A percentile compares a stretch with the other conserved stretches of the same genome.
phyloP scores from a whole-genome alignment of 1,284 basidiomycete genomes.

The Ustilago curta region DNA sequence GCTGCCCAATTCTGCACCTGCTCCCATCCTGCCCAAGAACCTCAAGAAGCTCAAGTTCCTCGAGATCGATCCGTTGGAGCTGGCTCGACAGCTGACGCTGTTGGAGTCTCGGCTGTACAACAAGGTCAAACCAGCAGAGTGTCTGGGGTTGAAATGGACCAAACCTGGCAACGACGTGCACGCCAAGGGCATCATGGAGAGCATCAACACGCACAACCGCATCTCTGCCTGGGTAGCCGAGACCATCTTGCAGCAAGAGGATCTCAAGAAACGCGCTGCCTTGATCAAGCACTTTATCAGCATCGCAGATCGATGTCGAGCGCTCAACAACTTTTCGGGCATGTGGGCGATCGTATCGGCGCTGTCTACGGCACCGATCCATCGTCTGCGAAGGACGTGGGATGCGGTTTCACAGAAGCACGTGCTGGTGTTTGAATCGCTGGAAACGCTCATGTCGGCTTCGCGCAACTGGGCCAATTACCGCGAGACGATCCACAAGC shows the following conservation, averaged over 20 bases:
- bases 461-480: slow-evolving; percentile 95
- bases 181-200: slow-evolving; percentile 84
- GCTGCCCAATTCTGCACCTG: slow-evolving; percentile 69
- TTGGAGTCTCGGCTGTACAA: slow-evolving; percentile 90
- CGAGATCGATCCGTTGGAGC: slow-evolving; percentile 90
- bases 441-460: slow-evolving; percentile 87
- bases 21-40: slow-evolving; percentile 80
- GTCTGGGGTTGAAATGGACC: slow-evolving; percentile 75
- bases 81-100: slow-evolving; percentile 93
- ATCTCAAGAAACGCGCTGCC: slow-evolving; percentile 83
- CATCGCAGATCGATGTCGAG: slow-evolving; percentile 90
- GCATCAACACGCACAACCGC: slow-evolving; percentile 91
- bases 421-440: slow-evolving; percentile 72
- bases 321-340: slow-evolving; percentile 91
- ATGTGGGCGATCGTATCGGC: slow-evolving; percentile 96
- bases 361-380: slow-evolving; percentile 91
- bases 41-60: slow-evolving; percentile 82
- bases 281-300: slow-evolving; percentile 91
- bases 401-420: slow-evolving; percentile 80
- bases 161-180: slow-evolving; percentile 43
- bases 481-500: slow-evolving; percentile 83
- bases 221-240: slow-evolving; percentile 94
- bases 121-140: slow-evolving; percentile 90
- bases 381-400: slow-evolving; percentile 94
- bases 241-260: slow-evolving; percentile 84